Base-by-base conservation (phyloP, 2,329 filamentous ascomycete species). In the Pseudocercospora macadamiae region DNA sequence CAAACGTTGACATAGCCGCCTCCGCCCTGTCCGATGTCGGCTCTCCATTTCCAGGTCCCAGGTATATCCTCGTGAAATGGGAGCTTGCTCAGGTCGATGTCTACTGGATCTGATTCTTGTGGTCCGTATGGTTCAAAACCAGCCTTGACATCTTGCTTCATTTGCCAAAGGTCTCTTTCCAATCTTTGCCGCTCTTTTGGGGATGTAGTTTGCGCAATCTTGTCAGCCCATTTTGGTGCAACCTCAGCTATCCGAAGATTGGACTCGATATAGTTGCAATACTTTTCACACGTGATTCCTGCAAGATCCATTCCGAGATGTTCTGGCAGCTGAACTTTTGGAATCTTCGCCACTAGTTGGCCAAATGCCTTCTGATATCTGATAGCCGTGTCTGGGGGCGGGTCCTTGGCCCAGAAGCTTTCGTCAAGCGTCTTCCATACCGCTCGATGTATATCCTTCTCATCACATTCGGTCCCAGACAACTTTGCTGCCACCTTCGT, bases 1-100 rank as follows among this genome's bases (percentile, higher is more conserved):
- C 75, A 14, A 67, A 32, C 45, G 45, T 10, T 18, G 5, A 25
- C 45, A 2, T 26, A 49, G 8, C 45, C 45, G 23, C 45, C 45
- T 30, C 45, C 45, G 18, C 37, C 37, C 23, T 19, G 16, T 42
- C 37, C 37, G 9, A 42, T 16, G 12, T 19, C 18, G 23, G 37
- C 37, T 42, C 37, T 7, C 37, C 37, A 42, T 42, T 42, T 42
- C 37, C 37, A 42, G 2, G 18, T 14, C 18, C 37, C 37, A 8
- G 37, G 37, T 9, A 42, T 12, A 4, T 42, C 37, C 23, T 21
- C 23, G 9, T 42, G 18, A 4, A 42, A 8, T 12, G 10, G 18
- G 7, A 21, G 37, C 37, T 18, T 8, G 16, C 18, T 42, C 16
- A 42, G 5, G 8, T 16, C 37, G 18, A 12, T 9, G 16, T 42